A percentile compares a stretch with the other conserved stretches of the same genome.
Conservation (phyloP, 345 rosid species). For the Corchorus olitorius region DNA sequence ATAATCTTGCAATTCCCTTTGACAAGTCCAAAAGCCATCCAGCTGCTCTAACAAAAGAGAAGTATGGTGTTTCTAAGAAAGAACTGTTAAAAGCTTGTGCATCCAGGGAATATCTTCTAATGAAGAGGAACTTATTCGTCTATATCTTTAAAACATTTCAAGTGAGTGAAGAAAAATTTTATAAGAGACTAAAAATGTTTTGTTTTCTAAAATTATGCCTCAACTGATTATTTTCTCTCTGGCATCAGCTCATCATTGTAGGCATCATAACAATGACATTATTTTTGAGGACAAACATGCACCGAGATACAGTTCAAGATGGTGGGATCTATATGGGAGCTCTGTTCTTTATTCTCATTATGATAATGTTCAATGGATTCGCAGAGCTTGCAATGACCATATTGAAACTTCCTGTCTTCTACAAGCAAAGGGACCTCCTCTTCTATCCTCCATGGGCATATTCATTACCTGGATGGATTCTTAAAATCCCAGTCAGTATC, state of each 20-base stretch:
- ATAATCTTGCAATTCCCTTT: constrained; percentile 65
- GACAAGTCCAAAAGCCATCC: constrained; percentile 78
- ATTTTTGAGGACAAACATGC: constrained; percentile 76
- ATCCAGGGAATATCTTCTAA: constrained; percentile 72
- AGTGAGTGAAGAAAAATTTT: constrained; percentile 24
- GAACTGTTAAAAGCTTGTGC: constrained; percentile 73
- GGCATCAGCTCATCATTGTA: constrained; percentile 54
- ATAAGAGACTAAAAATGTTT: neutral
- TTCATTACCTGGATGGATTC: constrained; percentile 75
- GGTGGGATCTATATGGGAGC: constrained; percentile 76
- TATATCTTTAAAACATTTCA: constrained; percentile 61
- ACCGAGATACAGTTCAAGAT: constrained; percentile 50
- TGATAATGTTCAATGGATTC: constrained; percentile 74
- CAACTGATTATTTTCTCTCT: neutral
- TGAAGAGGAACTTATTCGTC: constrained; percentile 89
- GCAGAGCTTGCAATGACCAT: constrained; percentile 78
- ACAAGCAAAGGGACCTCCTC: constrained; percentile 84
- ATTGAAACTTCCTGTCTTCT: constrained; percentile 81
- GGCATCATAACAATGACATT: constrained; percentile 62
- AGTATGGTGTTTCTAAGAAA: constrained; percentile 63
- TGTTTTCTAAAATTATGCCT: neutral
- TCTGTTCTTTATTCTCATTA: constrained; percentile 51
- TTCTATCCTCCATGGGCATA: constrained; percentile 94
- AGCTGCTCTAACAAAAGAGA: constrained; percentile 66
- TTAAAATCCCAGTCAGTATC: constrained; percentile 73